A percentile compares a stretch with the other conserved stretches of the same genome.
phyloP scores from a whole-genome alignment of 495 filamentous ascomycete species.

The Elaphomyces granulatus region DNA sequence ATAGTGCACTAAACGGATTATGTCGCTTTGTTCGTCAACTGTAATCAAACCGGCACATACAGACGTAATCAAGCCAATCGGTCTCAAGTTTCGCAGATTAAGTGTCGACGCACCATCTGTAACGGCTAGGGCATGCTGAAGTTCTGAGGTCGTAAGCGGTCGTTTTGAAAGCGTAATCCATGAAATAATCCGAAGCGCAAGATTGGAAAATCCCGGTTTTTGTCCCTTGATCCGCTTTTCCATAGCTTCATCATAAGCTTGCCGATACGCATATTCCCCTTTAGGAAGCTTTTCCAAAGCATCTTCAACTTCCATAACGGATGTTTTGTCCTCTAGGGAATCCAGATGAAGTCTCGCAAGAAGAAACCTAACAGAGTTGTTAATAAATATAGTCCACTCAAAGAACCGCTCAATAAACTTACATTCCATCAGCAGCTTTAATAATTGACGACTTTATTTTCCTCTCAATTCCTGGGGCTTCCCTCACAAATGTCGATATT shows the following conservation, averaged over 20 bases:
- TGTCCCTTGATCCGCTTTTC: constrained; percentile 3
- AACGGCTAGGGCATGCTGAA: constrained; percentile 10
- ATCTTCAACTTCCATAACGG: not conserved
- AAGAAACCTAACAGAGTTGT: constrained; percentile 3
- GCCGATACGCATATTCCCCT: constrained; percentile 2
- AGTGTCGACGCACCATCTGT: not conserved
- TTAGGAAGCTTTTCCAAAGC: constrained; percentile 1
- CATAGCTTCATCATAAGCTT: constrained; percentile 5
- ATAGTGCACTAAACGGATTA: constrained; percentile 17
- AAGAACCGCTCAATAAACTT: not conserved
- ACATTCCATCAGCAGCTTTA: constrained; percentile 5
- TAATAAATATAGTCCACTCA: not conserved
- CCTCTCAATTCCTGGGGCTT: not conserved
- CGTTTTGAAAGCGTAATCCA: constrained; percentile 9
- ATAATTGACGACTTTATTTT: constrained; percentile 3
- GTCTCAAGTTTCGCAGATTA: constrained; percentile 2
- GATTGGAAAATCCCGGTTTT: constrained; percentile 7
- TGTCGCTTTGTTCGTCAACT: constrained; percentile 15
- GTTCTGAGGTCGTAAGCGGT: constrained; percentile 4
- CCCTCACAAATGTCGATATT: constrained; percentile 1
- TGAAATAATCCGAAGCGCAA: constrained; percentile 8
- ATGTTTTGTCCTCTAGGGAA: constrained; percentile 3
- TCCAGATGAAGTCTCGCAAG: constrained; percentile 5
- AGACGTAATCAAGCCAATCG: constrained; percentile 1
- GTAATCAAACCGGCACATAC: constrained; percentile 17